phyloP scores from a whole-genome alignment of 768 basidiomycete genomes.

The Phaffia australis region DNA sequence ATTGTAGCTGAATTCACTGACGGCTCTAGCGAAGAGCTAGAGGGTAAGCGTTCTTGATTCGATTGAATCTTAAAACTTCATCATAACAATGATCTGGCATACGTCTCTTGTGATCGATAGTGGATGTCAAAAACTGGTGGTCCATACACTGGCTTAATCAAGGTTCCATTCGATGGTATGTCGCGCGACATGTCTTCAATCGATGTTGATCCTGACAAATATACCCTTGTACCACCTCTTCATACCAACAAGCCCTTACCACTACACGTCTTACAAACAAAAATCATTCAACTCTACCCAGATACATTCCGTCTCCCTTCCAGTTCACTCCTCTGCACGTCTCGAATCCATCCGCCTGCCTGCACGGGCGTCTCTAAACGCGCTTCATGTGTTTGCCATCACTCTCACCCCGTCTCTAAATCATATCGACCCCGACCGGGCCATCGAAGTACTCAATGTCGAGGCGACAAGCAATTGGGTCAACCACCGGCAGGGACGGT shows the following conservation, averaged over 20 bases:
- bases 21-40: not conserved
- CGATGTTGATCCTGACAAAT: too few species aligned
- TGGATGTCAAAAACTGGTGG: conserved; percentile 18
- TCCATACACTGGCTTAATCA: conserved; percentile 23
- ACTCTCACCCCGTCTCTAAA: conserved; percentile 2
- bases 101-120: not conserved
- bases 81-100: not conserved
- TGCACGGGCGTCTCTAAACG: conserved; percentile 3
- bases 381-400: conserved; percentile 21
- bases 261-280: not conserved
- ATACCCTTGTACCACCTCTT: not conserved
- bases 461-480: conserved; percentile 46
- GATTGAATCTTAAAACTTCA: not conserved
- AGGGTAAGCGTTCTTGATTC: not conserved
- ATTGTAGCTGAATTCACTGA: conserved; percentile 6
- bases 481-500: conserved; percentile 24
- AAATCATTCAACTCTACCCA: conserved; percentile 19
- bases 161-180: conserved; percentile 14
- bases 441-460: conserved; percentile 36
- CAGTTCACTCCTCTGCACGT: conserved; percentile 5
- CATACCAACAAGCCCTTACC: conserved; percentile 3
- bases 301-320: conserved; percentile 18
- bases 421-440: not conserved
- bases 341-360: conserved; percentile 4
- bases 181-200: not conserved